Base-by-base conservation (phyloP, 2,329 filamentous ascomycete genomes). In the Esteya vermicola region DNA sequence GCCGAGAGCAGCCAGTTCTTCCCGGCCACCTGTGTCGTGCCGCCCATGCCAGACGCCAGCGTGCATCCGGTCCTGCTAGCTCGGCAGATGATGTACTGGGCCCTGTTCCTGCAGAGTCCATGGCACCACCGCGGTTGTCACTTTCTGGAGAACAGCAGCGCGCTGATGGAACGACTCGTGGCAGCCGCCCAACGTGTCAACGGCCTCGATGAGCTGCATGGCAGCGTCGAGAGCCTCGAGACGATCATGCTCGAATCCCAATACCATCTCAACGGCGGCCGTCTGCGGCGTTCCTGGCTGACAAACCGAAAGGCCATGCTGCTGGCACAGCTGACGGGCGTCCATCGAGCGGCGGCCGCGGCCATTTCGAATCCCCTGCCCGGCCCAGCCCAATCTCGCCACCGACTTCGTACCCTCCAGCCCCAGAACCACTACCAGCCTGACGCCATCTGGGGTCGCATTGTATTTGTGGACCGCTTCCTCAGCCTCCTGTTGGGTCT, bases 161-260 rank as follows among this genome's bases (percentile, higher is more conserved):
- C 39, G 7, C 40, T 61, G 33, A 57, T 57, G 50, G 38, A 44
- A 23, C 47, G 51, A 8, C 46, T 57, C 9, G 48, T 53, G 6
- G 48, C 55, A 9, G 49, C 53, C 6, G 60, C 55, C 2, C 22
- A 49, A 31, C 23, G 46, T 49, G 5, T 57, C 62, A 1, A 62
- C 58, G 0, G 58, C 47, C 8, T 57, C 13, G 61, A 65, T 18
- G 52, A 57, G 12, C 43, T 67, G 10, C 38, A 57, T 1, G 46
- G 46, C 6, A 58, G 50, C 1, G 31, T 66, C 1, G 64, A 68
- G 39, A 54, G 59, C 2, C 43, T 68, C 9, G 54, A 60, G 20
- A 64, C 59, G 43, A 52, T 67, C 22, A 52, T 66, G 40, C 43
- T 67, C 1, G 62, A 66, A 43, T 51, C 50, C 8, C 38, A 57